phyloP scores from a whole-genome alignment of 495 filamentous ascomycete genomes.

The Massariosphaeria phaeospora region DNA sequence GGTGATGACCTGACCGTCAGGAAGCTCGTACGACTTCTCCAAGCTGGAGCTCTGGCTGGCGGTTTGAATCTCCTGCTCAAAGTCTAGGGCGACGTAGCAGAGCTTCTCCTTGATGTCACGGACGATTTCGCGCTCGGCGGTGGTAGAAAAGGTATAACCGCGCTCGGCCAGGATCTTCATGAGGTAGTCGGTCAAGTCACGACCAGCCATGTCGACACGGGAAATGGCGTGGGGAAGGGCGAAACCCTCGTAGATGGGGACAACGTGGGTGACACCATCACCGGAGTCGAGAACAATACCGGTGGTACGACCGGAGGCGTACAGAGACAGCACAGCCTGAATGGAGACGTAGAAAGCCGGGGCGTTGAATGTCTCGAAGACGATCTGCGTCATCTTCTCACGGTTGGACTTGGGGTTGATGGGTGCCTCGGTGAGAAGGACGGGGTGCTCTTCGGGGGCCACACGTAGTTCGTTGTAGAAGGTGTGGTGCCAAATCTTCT shows the following conservation, averaged over 20 bases:
- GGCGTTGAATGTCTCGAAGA: conserved; percentile 99
- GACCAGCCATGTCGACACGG: conserved; percentile 99
- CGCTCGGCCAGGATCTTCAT: conserved; percentile 99
- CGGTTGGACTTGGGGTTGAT: conserved; percentile 99
- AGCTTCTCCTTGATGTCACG: conserved; percentile 99
- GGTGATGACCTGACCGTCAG: conserved; percentile 99
- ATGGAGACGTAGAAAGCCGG: conserved; percentile 99
- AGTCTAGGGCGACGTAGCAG: conserved; percentile 98
- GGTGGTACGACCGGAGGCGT: conserved; percentile 99
- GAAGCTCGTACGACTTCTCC: conserved; percentile 99
- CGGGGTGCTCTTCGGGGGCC: conserved; percentile 98
- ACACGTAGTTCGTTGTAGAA: conserved; percentile 99
- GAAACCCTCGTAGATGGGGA: conserved; percentile 99
- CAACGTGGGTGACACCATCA: conserved; percentile 99
- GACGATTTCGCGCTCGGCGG: conserved; percentile 99
- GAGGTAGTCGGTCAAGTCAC: conserved; percentile 98
- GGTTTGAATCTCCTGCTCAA: conserved; percentile 99
- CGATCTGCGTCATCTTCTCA: conserved; percentile 99
- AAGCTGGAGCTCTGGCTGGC: conserved; percentile 95
- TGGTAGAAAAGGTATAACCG: conserved; percentile 99
- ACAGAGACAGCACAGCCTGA: conserved; percentile 97
- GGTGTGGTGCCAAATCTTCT: conserved; percentile 99
- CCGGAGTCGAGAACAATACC: conserved; percentile 99
- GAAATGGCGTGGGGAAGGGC: conserved; percentile 98
- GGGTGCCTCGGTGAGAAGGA: conserved; percentile 96